A percentile compares a stretch with the other conserved stretches of the same genome.
These are phyloP conservation scores for Venturia effusa DNA, from an alignment of 2,329 filamentous ascomycete genomes.

Conservation along the genomic window DNA sequence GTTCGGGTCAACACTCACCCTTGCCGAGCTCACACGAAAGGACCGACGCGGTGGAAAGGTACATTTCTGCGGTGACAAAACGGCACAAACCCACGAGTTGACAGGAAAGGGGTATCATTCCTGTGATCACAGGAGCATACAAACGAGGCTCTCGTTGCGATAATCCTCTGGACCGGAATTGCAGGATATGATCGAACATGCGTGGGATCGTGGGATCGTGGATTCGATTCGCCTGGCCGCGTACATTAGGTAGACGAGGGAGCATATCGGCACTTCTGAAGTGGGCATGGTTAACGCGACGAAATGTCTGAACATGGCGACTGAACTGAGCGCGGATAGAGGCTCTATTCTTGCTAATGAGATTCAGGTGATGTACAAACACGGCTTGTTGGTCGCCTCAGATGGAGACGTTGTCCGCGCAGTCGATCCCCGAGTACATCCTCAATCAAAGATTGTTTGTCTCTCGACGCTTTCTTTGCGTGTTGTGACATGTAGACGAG, in stretches of 20 bases:
- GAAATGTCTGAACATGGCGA: no score
- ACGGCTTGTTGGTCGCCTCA: no score
- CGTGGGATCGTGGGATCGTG: constrained; percentile 71
- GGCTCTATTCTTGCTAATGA: no score
- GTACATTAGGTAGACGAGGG: background rate
- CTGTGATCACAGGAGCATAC: background rate
- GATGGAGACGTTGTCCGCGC: no score
- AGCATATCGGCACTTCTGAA: background rate
- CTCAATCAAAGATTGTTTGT: no score
- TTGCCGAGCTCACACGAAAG: background rate
- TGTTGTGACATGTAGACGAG: no score
- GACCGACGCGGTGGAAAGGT: background rate
- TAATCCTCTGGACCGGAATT: background rate
- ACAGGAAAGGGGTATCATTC: background rate
- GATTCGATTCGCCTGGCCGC: background rate
- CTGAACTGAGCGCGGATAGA: no score
- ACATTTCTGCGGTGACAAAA: background rate
- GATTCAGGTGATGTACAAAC: no score
- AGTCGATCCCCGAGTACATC: no score
- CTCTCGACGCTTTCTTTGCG: no score
- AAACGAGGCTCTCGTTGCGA: background rate
- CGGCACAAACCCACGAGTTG: background rate
- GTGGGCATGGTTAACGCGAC: no score
- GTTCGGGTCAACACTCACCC: background rate
- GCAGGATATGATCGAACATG: constrained; percentile 75